phyloP scores from a whole-genome alignment of 2,329 filamentous ascomycete genomes.

The Metarhizium sp. region DNA sequence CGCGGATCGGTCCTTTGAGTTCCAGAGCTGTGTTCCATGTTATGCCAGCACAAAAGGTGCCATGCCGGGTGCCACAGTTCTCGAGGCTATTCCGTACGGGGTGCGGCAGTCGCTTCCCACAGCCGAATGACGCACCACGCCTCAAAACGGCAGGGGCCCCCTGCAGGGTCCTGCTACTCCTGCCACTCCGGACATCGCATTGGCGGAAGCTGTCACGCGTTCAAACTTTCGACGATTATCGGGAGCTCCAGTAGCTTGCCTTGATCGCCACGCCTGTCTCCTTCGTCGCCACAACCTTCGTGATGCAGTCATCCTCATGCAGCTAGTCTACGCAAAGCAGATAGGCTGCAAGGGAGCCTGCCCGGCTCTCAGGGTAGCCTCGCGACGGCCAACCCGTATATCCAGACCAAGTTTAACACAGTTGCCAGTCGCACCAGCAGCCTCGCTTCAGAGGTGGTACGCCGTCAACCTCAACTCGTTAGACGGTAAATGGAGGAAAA shows the following conservation, averaged over 20 bases:
- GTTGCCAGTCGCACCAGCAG: neutral
- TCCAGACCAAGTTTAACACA: neutral
- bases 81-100: neutral
- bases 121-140: neutral
- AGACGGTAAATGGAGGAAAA: slow-evolving; percentile 40
- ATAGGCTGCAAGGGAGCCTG: slow-evolving; percentile 12
- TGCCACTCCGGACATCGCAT: neutral
- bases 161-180: slow-evolving; percentile 2
- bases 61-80: neutral
- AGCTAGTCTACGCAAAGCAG: slow-evolving; percentile 17
- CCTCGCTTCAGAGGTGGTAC: slow-evolving; percentile 22
- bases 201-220: neutral
- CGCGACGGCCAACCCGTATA: neutral
- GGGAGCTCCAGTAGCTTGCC: neutral
- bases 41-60: no score
- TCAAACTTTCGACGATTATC: neutral
- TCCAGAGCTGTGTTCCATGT: no score
- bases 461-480: slow-evolving; percentile 38
- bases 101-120: neutral
- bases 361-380: slow-evolving; percentile 5
- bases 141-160: slow-evolving; percentile 3
- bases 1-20: no score
- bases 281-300: slow-evolving; percentile 1
- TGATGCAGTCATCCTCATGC: slow-evolving; percentile 18
- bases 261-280: neutral